Evolutionary conservation across 2,329 filamentous ascomycete genomes (phyloP), one percentile per base, ranked within the genome.

Genomic region (Apiospora phragmitis): DNA sequence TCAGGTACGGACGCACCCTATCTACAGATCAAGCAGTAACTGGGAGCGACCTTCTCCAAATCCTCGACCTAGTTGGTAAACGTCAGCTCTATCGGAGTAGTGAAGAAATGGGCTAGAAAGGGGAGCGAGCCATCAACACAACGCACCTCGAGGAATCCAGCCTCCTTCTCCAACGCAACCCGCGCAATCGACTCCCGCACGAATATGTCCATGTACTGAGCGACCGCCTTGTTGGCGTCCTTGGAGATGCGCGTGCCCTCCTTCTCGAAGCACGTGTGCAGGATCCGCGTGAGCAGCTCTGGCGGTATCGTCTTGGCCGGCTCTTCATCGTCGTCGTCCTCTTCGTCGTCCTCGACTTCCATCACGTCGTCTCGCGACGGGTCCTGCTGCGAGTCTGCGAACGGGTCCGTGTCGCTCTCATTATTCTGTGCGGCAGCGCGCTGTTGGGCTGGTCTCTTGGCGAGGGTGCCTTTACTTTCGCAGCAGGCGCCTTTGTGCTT

Each of bases 171-270:
- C 71, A 90, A 90, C 12, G 91, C 89, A 49, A 93, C 91, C 77
- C 95, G 84, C 21, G 94, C 94, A 79, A 98, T 90, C 1, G 94
- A 94, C 83, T 98, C 95, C 72, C 93, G 88, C 69, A 97, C 92
- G 82, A 98, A 98, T 0, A 95, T 89, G 81, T 98, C 94, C 81
- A 98, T 88, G 79, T 98, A 98, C 82, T 92, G 94, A 18, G 90
- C 92, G 71, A 95, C 88, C 1, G 94, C 89, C 8, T 84, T 87
- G 79, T 95, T 93, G 4, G 94, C 94, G 77, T 94, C 93, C 76
- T 89, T 91, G 9, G 91, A 91, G 74, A 97, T 90, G 74, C 92
- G 87, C 32, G 92, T 95, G 70, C 88, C 87, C 67, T 92, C 88
- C 72, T 88, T 86, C 75, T 92, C 86, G 78, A 98, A 97, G 79